Evolutionary conservation across 1,139 yeast species (phyloP).

Genomic region (Protomyces macrosporus): DNA sequence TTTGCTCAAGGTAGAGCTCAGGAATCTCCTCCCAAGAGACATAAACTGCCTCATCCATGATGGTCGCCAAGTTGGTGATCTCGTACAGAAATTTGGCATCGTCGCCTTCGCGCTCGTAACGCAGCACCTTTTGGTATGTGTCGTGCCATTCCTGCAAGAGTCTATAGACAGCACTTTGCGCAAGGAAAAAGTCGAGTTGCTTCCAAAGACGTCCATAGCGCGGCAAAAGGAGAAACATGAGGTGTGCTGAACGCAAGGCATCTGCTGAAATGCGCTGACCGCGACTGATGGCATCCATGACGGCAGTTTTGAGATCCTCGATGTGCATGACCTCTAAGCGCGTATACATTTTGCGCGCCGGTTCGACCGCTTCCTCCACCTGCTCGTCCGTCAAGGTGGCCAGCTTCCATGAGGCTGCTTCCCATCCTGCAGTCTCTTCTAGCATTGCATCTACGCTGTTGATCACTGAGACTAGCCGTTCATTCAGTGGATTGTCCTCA

Average conservation of each 20-base stretch:
- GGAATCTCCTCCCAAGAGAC: background rate
- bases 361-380: background rate
- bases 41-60: background rate
- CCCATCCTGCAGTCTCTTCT: background rate
- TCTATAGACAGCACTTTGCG: background rate
- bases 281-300: background rate
- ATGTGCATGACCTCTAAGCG: background rate
- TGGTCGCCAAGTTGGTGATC: background rate
- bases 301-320: background rate
- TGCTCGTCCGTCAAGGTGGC: background rate
- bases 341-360: background rate
- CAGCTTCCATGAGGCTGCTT: background rate
- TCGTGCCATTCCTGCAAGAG: background rate
- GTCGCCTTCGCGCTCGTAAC: background rate
- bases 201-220: background rate
- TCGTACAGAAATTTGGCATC: background rate
- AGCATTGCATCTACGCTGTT: background rate
- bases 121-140: background rate
- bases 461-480: background rate
- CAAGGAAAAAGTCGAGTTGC: background rate
- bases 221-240: background rate
- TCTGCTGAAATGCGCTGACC: background rate
- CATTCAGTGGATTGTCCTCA: background rate
- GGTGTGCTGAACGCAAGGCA: background rate
- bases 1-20: background rate